Conservation (phyloP, 2,329 filamentous ascomycete genomes). For the Chaetoscypha palmicola region DNA sequence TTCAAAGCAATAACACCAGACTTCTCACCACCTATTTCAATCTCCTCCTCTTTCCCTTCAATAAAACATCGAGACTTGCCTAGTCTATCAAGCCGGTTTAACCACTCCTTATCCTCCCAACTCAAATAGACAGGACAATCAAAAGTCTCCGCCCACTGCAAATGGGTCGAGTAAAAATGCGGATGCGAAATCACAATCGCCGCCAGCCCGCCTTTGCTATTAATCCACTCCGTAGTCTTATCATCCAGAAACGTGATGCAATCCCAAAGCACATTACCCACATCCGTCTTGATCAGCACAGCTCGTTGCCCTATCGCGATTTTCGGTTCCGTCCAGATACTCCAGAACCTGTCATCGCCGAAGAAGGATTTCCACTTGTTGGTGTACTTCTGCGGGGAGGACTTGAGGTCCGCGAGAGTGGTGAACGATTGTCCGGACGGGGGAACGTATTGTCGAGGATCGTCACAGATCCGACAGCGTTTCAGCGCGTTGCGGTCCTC, state of each 20-base stretch:
- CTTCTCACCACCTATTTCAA: slow-evolving; percentile 33
- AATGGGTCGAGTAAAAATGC: slow-evolving; percentile 73
- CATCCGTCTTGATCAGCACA: slow-evolving; percentile 56
- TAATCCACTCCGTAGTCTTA: slow-evolving; percentile 52
- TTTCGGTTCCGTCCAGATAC: slow-evolving; percentile 46
- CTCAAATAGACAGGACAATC: slow-evolving; percentile 63
- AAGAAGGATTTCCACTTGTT: slow-evolving; percentile 48
- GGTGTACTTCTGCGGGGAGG: slow-evolving; percentile 31
- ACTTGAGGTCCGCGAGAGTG: slow-evolving; percentile 42
- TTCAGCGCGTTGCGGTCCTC: slow-evolving; percentile 41
- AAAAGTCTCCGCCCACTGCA: slow-evolving; percentile 66
- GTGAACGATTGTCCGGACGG: slow-evolving; percentile 59
- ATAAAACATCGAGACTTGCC: slow-evolving; percentile 42
- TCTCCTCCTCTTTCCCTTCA: slow-evolving; percentile 32
- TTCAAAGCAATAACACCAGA: slow-evolving; percentile 57
- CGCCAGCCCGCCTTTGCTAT: slow-evolving; percentile 54
- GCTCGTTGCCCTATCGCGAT: slow-evolving; percentile 71
- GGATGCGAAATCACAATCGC: slow-evolving; percentile 75
- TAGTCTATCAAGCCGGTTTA: slow-evolving; percentile 38
- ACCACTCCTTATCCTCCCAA: slow-evolving; percentile 59
- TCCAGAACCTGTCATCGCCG: slow-evolving; percentile 39
- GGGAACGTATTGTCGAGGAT: slow-evolving; percentile 64
- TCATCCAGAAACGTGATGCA: slow-evolving; percentile 63
- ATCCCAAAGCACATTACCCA: slow-evolving; percentile 75
- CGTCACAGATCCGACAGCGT: slow-evolving; percentile 66